Evolutionary conservation across 106 monocot species (phyloP), one percentile per base, ranked within the genome.

Genomic region (Allium sativum): DNA sequence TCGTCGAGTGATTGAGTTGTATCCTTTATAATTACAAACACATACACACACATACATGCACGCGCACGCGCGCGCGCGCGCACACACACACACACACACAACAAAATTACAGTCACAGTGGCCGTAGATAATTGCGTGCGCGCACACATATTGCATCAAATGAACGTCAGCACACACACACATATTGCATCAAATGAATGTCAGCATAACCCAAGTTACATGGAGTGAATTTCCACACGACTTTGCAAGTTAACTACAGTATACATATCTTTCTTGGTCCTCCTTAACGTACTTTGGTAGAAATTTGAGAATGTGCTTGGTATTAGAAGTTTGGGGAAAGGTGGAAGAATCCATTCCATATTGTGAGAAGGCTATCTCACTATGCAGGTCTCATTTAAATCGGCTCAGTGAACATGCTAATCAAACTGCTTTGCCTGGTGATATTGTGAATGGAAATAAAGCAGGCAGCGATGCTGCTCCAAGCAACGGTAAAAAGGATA

Each of bases 231-330:
- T 47, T 17, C 31, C 31, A 31, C 31, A 31, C 5, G 31, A 31
- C 31, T 31, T 31, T 31, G 31, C 31, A 31, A 31, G 31, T 31
- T 31, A 31, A 31, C 31, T 31, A 31, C 31, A 0, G 31, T 31
- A 31, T 31, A 31, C 31, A 31, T 31, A 31, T 31, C 31, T 53
- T 66, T 62, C 22, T 8, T 69, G 42, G 40, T 17, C 22, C 44
- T 41, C 22, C 78, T 84, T 81, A 77, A 84, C 61, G 21, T 22
- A 64, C 46, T 47, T 53, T 7, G 42, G 53, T 58, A 98, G 91
- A 74, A 98, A 91, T 74, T 98, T 98, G 56, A 75, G 91, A 70
- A 71, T 91, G 74, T 84, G 96, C 55, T 70, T 98, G 67, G 87
- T 85, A 1, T 64, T 91, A 41, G 96, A 98, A 52, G 50, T 82